Evolutionary conservation across 208 protist genomes (phyloP).

Genomic region (Angomonas desouzai): DNA sequence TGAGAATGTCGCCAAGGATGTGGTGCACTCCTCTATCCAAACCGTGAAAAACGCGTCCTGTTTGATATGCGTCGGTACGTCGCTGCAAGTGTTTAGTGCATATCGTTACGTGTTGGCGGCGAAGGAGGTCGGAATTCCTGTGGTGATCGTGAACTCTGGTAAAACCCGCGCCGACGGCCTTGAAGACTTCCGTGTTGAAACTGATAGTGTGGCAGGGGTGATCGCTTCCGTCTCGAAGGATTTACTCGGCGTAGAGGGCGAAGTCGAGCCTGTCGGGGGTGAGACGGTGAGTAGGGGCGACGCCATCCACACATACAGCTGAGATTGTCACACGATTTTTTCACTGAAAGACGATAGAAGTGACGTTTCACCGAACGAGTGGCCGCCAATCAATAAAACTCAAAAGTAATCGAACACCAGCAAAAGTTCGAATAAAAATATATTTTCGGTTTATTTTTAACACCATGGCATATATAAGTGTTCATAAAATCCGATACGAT

Average conservation of each 20-base stretch:
- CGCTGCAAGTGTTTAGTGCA: slow-evolving; percentile 71
- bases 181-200: slow-evolving; percentile 54
- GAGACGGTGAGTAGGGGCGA: background rate
- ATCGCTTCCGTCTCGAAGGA: slow-evolving; percentile 26
- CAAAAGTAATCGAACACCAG: slow-evolving; percentile 1
- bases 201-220: slow-evolving; percentile 29
- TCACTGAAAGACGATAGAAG: slow-evolving; percentile 10
- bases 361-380: no score
- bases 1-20: slow-evolving; percentile 47
- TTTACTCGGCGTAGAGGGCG: slow-evolving; percentile 19
- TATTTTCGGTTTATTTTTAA: no score
- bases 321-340: no score
- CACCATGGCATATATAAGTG: no score
- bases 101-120: slow-evolving; percentile 65
- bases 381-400: slow-evolving; percentile 4
- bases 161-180: slow-evolving; percentile 57
- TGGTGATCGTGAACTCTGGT: slow-evolving; percentile 66
- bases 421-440: background rate
- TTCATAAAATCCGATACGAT: background rate
- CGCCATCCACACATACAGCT: slow-evolving; percentile 3
- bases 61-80: slow-evolving; percentile 72
- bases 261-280: background rate
- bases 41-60: slow-evolving; percentile 31
- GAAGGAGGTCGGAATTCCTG: slow-evolving; percentile 39
- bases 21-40: slow-evolving; percentile 24